phyloP scores from a whole-genome alignment of 1,284 basidiomycete genomes.

The Blastosporella zonata region DNA sequence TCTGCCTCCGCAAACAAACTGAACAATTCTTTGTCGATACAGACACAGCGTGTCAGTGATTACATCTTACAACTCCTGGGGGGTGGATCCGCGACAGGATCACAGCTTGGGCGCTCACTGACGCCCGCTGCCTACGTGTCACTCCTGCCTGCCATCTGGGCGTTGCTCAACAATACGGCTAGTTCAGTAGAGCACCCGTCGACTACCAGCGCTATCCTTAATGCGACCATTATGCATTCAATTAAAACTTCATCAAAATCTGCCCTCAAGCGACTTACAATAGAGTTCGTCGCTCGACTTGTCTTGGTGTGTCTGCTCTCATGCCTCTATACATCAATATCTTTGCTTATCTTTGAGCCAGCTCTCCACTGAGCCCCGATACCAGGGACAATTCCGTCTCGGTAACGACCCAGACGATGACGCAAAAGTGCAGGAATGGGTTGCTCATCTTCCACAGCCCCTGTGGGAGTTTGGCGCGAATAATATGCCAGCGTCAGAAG shows the following conservation, averaged over 20 bases:
- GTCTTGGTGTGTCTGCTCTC: constrained; percentile 50
- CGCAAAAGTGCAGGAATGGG: constrained; percentile 56
- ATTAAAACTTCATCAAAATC: constrained; percentile 54
- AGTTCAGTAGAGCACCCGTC: constrained; percentile 19
- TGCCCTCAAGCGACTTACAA: constrained; percentile 56
- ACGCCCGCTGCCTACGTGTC: constrained; percentile 62
- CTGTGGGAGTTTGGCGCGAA: constrained; percentile 79
- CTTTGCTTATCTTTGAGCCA: constrained; percentile 27
- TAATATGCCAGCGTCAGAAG: constrained; percentile 57
- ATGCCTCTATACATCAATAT: neutral
- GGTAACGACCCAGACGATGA: constrained; percentile 31
- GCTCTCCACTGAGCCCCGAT: constrained; percentile 62
- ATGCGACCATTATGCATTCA: constrained; percentile 58
- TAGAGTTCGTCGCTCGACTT: constrained; percentile 72
- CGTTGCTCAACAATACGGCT: constrained; percentile 54
- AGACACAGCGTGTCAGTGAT: constrained; percentile 55
- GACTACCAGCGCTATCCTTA: constrained; percentile 39
- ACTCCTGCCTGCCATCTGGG: constrained; percentile 83
- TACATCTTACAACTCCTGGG: constrained; percentile 71
- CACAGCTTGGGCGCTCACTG: constrained; percentile 45
- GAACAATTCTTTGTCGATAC: constrained; percentile 30
- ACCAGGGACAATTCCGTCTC: constrained; percentile 48
- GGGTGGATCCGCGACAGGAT: constrained; percentile 45
- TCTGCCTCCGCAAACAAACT: neutral
- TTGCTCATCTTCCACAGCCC: constrained; percentile 66